Evolutionary conservation across 352 stramenopile genomes (phyloP).

Genomic region (Elongisporangium undulatum): DNA sequence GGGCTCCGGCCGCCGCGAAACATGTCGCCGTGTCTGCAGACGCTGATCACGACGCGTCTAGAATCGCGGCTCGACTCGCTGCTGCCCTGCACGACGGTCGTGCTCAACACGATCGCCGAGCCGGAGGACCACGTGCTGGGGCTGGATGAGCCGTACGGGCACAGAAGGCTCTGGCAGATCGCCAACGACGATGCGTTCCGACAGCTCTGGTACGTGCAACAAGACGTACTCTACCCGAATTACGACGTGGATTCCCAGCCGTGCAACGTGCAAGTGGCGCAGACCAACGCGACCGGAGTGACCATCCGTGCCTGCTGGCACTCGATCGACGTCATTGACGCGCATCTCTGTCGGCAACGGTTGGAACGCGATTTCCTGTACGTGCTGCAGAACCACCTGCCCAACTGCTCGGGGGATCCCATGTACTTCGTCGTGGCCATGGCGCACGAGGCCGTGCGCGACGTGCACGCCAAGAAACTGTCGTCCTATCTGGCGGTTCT

Average conservation of each 20-base stretch:
- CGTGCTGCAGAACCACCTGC: slow-evolving; percentile 37
- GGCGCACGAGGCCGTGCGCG: slow-evolving; percentile 47
- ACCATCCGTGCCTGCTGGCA: slow-evolving; percentile 72
- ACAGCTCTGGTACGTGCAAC: slow-evolving; percentile 26
- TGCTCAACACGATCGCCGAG: slow-evolving; percentile 36
- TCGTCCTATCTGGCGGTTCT: slow-evolving; percentile 38
- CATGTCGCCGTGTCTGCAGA: slow-evolving; percentile 24
- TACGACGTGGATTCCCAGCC: slow-evolving; percentile 43
- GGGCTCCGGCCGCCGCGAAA: not conserved
- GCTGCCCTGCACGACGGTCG: slow-evolving; percentile 41
- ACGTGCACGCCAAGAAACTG: slow-evolving; percentile 39
- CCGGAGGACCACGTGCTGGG: slow-evolving; percentile 30
- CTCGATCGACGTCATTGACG: slow-evolving; percentile 21
- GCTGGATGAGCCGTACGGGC: slow-evolving; percentile 29
- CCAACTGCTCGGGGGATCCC: slow-evolving; percentile 31
- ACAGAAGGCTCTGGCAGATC: slow-evolving; percentile 54
- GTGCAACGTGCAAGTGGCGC: slow-evolving; percentile 44
- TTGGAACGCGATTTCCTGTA: slow-evolving; percentile 54
- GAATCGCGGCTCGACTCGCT: slow-evolving; percentile 46
- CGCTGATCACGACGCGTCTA: slow-evolving; percentile 23
- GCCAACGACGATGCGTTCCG: slow-evolving; percentile 39
- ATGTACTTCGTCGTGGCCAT: slow-evolving; percentile 47
- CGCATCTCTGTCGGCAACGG: slow-evolving; percentile 33
- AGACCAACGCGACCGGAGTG: slow-evolving; percentile 49
- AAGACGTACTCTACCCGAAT: slow-evolving; percentile 22